phyloP scores from a whole-genome alignment of 352 stramenopile genomes.

The Aphanomyces euteiches region DNA sequence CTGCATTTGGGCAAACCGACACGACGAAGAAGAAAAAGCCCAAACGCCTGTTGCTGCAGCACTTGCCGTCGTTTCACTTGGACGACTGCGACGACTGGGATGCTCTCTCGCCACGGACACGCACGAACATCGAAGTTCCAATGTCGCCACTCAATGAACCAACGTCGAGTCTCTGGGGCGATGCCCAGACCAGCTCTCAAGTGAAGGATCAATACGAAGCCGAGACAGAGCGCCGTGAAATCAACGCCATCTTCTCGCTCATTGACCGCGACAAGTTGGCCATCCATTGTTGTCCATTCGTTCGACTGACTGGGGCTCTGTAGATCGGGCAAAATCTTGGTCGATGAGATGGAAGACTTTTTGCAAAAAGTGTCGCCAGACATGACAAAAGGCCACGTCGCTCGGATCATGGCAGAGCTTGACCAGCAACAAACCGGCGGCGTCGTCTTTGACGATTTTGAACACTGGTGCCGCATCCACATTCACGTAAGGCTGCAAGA shows the following conservation, averaged over 20 bases:
- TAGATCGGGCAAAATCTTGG: slow-evolving; percentile 52
- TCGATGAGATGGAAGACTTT: slow-evolving; percentile 56
- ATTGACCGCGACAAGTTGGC: slow-evolving; percentile 48
- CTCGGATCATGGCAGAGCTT: slow-evolving; percentile 56
- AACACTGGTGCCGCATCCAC: slow-evolving; percentile 62
- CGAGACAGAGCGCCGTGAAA: slow-evolving; percentile 64
- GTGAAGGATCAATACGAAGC: slow-evolving; percentile 48
- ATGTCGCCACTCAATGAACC: slow-evolving; percentile 16
- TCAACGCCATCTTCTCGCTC: slow-evolving; percentile 65
- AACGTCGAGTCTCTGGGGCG: background rate
- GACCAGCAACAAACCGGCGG: slow-evolving; percentile 35
- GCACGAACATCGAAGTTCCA: slow-evolving; percentile 2
- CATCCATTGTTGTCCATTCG: background rate
- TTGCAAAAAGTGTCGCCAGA: slow-evolving; percentile 61
- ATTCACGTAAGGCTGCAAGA: slow-evolving; percentile 45
- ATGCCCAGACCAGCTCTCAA: background rate
- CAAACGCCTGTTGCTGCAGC: background rate
- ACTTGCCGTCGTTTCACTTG: slow-evolving; percentile 12
- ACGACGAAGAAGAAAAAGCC: background rate
- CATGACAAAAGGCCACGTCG: slow-evolving; percentile 54
- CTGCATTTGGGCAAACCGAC: background rate
- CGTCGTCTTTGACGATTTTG: slow-evolving; percentile 63
- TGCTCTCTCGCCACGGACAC: background rate
- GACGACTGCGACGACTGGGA: background rate
- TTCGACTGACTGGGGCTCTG: background rate